Conservation (phyloP, 805 yeast species). For the Starmera dryadoides region DNA sequence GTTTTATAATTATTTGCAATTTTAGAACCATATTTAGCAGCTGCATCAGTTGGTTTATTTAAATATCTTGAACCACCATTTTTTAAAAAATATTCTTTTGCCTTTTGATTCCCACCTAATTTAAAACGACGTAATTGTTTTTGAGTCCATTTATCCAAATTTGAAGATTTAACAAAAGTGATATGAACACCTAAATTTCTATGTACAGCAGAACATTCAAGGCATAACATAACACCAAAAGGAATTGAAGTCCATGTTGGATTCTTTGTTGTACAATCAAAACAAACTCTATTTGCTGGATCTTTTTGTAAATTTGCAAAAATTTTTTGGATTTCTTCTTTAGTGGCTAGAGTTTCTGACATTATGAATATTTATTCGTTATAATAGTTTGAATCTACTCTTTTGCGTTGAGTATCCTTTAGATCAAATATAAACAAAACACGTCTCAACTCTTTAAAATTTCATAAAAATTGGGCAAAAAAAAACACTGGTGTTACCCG, state of each 20-base stretch:
- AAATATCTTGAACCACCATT: slow-evolving; percentile 79
- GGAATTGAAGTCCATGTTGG: slow-evolving; percentile 99
- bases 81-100: slow-evolving; percentile 75
- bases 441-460: too few relatives aligned
- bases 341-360: slow-evolving; percentile 15
- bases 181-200: slow-evolving; percentile 95
- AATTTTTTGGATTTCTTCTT: slow-evolving; percentile 15
- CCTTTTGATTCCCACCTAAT: slow-evolving; percentile 86
- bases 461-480: too few relatives aligned
- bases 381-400: too few relatives aligned
- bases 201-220: slow-evolving; percentile 93
- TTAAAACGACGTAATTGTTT: slow-evolving; percentile 87
- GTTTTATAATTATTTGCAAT: slow-evolving; percentile 78
- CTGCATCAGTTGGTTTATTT: slow-evolving; percentile 50
- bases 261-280: slow-evolving; percentile 89
- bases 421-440: too few relatives aligned
- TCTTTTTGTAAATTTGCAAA: slow-evolving; percentile 29
- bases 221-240: slow-evolving; percentile 85
- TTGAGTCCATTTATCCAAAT: slow-evolving; percentile 90
- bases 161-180: slow-evolving; percentile 88
- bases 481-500: too few relatives aligned
- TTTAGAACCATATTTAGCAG: slow-evolving; percentile 70
- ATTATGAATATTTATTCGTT: too few relatives aligned
- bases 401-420: too few relatives aligned
- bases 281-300: slow-evolving; percentile 78